Conservation (phyloP, 148 eudicot genomes). For the Cornus kousa region DNA sequence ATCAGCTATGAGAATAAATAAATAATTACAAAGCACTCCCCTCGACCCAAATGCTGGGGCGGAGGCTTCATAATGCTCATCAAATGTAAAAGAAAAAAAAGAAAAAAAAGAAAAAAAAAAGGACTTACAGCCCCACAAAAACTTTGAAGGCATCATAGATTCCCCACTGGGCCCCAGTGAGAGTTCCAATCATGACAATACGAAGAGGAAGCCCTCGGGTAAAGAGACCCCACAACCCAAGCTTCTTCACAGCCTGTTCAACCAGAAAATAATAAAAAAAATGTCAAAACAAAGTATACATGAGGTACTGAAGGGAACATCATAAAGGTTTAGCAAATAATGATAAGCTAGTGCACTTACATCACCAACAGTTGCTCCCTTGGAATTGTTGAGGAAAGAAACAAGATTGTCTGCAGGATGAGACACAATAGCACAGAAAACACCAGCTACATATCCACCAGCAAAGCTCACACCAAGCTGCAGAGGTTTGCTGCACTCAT, state of each 20-base stretch:
- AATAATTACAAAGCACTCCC: neutral
- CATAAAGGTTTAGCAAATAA: neutral
- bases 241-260: constrained; percentile 78
- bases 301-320: neutral
- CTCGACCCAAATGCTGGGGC: neutral
- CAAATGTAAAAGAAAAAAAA: neutral
- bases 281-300: neutral
- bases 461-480: constrained; percentile 97
- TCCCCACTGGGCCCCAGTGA: constrained; percentile 99
- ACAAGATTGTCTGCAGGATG: constrained; percentile 97
- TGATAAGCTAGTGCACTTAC: constrained; percentile 41
- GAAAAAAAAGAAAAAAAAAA: neutral
- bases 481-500: constrained; percentile 76
- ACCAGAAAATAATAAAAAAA: neutral
- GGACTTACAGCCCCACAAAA: constrained; percentile 92
- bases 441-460: constrained; percentile 93
- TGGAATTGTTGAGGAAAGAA: constrained; percentile 91
- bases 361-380: constrained; percentile 93
- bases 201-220: constrained; percentile 93
- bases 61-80: neutral
- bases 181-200: constrained; percentile 94
- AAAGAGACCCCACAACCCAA: constrained; percentile 78
- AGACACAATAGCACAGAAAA: constrained; percentile 87
- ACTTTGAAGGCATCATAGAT: constrained; percentile 95
- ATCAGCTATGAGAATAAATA: no score